Evolutionary conservation across 1,139 yeast species (phyloP).

Genomic region (Kurtzmaniella quercitrusa): DNA sequence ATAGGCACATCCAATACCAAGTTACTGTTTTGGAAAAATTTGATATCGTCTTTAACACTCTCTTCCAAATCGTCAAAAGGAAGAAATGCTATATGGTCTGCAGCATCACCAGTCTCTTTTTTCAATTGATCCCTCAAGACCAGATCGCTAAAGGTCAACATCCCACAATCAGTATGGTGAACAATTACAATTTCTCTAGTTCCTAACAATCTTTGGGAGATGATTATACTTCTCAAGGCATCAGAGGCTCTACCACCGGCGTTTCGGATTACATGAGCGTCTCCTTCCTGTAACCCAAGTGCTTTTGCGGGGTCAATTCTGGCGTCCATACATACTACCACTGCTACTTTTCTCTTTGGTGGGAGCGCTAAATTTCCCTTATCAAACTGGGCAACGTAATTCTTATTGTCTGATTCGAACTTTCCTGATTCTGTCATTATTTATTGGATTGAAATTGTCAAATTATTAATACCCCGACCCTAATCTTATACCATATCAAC

Average conservation of each 20-base stretch:
- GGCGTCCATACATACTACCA: conserved; percentile 45
- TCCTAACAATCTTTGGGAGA: conserved; percentile 31
- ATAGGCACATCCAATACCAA: conserved; percentile 29
- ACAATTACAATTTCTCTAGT: conserved; percentile 36
- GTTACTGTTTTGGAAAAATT: conserved; percentile 19
- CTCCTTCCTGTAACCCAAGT: conserved; percentile 39
- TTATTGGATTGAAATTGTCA: background rate
- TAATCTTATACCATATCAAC: background rate
- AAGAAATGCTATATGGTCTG: conserved; percentile 27
- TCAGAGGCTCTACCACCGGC: conserved; percentile 44
- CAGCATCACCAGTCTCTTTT: conserved; percentile 23
- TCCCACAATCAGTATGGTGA: conserved; percentile 42
- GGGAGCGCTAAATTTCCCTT: conserved; percentile 30
- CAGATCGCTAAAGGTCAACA: conserved; percentile 35
- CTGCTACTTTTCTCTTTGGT: conserved; percentile 31
- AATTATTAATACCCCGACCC: background rate
- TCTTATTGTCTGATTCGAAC: conserved; percentile 19
- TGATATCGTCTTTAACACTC: conserved; percentile 34
- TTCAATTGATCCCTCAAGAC: conserved; percentile 21
- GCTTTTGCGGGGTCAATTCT: conserved; percentile 38
- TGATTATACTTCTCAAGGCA: conserved; percentile 35
- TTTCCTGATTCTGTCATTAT: conserved; percentile 23
- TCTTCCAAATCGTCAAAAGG: conserved; percentile 29
- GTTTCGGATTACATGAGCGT: conserved; percentile 42
- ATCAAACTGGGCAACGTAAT: conserved; percentile 17